Evolutionary conservation across 176 grass and related monocot genomes (phyloP), one percentile per base, ranked within the genome.

Genomic region (Triticum turgidum): DNA sequence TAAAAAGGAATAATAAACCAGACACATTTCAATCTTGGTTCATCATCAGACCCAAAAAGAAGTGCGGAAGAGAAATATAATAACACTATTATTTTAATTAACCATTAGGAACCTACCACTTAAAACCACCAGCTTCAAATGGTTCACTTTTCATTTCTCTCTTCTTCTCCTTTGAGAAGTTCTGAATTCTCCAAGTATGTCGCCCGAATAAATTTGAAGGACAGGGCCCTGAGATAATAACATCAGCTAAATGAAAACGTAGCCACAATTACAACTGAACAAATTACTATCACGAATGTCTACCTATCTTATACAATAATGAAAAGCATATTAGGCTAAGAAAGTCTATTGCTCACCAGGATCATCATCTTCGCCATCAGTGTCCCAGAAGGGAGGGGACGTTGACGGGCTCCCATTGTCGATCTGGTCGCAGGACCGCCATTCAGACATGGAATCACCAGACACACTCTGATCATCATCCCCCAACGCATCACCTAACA

Each of bases 81-180:
- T 32, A 83, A 80, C 77, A 84, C 59, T 30, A 91, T 73, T 87
- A 70, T 74, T 79, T 56, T 64, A 63, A 35, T 79, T 58, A 88
- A 78, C 38, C 70, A 61, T 49, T 51, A 59, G 22, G 63, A n/a
- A 83, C 67, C 41, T 88, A 98, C 95, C 93, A 98, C 76, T 95
- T 95, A 88, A 92, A 98, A 78, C 93, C 95, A 93, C 95, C 93
- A 89, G 94, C 89, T 93, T 95, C 93, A 88, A 98, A 95, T 51
- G 91, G 87, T 85, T 98, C 91, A 4, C 97, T 94, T 87, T 93
- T 95, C 87, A 96, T 84, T 92, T 98, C 94, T 89, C 90, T 98
- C 69, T 94, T 98, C 77, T 94, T 96, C 69, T 94, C 93, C 85
- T 88, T 91, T 91, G 92, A 95, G 64, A 98, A 98, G 41, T 88